Percentiles rank a stretch among this genome's conserved stretches.
Evolutionary conservation across 345 rosid species (phyloP).

Genomic region (Ceriops zippeliana): DNA sequence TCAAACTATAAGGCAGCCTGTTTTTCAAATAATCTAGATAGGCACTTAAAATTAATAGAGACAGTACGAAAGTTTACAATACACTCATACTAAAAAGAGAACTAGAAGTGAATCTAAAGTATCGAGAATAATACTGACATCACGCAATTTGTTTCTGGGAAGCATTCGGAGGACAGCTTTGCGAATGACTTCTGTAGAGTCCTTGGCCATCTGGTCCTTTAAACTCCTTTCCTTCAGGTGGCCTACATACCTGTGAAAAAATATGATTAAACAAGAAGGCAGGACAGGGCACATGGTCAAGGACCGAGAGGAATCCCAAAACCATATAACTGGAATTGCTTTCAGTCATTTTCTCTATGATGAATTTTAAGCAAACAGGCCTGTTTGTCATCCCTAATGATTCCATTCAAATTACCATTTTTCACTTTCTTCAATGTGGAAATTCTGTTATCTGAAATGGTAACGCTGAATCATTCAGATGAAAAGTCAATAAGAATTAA

Average conservation of each 20-base stretch:
- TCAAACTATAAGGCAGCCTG: not conserved
- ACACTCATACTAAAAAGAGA: not conserved
- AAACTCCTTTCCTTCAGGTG: constrained; percentile 91
- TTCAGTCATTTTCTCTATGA: not conserved
- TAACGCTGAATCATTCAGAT: not conserved
- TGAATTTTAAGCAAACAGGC: not conserved
- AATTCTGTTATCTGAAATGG: not conserved
- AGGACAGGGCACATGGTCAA: not conserved
- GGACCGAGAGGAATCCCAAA: not conserved
- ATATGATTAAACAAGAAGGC: not conserved
- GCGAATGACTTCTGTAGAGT: constrained; percentile 96
- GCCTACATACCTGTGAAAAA: constrained; percentile 64
- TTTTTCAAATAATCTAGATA: not conserved
- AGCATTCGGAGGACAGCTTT: constrained; percentile 98
- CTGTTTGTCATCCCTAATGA: not conserved
- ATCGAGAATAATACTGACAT: constrained; percentile 45
- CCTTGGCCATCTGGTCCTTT: constrained; percentile 89
- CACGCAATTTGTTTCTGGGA: constrained; percentile 90
- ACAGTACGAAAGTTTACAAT: not conserved
- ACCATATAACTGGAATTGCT: not conserved
- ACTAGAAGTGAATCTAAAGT: not conserved
- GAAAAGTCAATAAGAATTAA: not conserved
- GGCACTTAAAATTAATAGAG: not conserved
- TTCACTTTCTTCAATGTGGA: not conserved
- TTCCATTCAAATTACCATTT: not conserved